phyloP scores from a whole-genome alignment of 2,329 filamentous ascomycete genomes.

The Colletotrichum plurivorum region DNA sequence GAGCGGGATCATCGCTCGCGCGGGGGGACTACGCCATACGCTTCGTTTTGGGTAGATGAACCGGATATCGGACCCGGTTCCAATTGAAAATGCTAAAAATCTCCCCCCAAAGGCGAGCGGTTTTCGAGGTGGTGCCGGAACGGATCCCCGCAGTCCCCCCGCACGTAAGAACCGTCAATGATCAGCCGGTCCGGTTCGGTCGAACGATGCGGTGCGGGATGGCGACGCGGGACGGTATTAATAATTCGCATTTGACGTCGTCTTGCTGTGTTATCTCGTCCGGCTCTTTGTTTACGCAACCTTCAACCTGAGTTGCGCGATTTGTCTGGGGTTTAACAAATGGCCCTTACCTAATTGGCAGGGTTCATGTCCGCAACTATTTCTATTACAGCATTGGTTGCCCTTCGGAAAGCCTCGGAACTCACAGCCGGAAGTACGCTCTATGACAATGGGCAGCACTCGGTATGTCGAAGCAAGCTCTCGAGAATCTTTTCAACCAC shows the following conservation, averaged over 20 bases:
- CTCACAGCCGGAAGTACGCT: too few species aligned
- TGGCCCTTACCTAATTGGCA: too few species aligned
- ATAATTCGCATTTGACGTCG: constrained; percentile 1
- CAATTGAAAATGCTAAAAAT: background rate
- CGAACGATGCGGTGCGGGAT: background rate
- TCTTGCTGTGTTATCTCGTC: too few species aligned
- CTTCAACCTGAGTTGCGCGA: background rate
- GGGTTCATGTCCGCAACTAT: too few species aligned
- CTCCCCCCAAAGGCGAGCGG: background rate
- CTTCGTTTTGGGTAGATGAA: constrained; percentile 3
- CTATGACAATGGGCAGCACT: too few species aligned
- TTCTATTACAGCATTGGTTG: too few species aligned
- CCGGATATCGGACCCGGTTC: background rate
- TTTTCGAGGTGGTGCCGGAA: background rate
- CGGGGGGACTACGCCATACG: background rate
- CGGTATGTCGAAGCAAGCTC: too few species aligned
- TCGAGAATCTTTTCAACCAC: too few species aligned
- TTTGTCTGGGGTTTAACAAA: too few species aligned
- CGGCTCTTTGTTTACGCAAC: background rate
- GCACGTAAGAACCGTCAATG: background rate
- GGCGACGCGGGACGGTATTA: background rate
- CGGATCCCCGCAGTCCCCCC: background rate
- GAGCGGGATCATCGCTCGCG: background rate
- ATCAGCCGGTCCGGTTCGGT: background rate
- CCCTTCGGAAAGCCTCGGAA: too few species aligned